Evolutionary conservation across 768 basidiomycete genomes (phyloP), one percentile per base, ranked within the genome.

Genomic region (Termitomyces sp.): DNA sequence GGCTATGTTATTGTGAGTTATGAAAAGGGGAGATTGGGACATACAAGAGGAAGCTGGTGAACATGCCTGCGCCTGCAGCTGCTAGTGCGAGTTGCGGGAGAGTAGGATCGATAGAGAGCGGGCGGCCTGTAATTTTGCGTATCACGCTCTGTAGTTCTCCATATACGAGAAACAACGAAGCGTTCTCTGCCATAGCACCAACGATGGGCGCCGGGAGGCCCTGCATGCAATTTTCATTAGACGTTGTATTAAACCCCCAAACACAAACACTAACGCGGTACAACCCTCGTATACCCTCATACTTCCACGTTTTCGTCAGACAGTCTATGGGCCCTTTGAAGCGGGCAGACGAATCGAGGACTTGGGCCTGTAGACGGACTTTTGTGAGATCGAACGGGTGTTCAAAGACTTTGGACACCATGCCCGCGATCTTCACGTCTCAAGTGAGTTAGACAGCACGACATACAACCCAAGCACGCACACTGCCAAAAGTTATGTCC

Each of bases 301-400:
- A 78, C 60, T 70, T 71, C 76, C 84, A 93, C 0, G 95, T 98
- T 68, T 88, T 82, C 45, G 73, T 71, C 55, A 98, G 78, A 68
- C 94, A 96, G 70, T 98, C 91, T 56, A 93, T 62, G 0, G 95
- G 94, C 0, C 95, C 95, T 14, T 74, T 84, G 72, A 93, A 98
- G 17, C 84, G 81, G 49, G 71, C 62, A 17, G 64, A 55, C 21
- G 65, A 57, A 54, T 70, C 67, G 21, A 95, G 77, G 12, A 95
- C 85, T 65, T 98, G 96, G 1, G 90, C 82, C 69, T 98, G 96
- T 42, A 98, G 78, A 47, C 95, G 82, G 56, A 97, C 95, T 74
- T 97, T 98, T 54, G 93, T 88, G 35, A 98, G 81, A 70, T 98
- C 95, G 64, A 96, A 93, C 0, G 96, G 96, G 67, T 97, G 93